phyloP scores from a whole-genome alignment of 805 yeast species.

The Pichia occidentalis region DNA sequence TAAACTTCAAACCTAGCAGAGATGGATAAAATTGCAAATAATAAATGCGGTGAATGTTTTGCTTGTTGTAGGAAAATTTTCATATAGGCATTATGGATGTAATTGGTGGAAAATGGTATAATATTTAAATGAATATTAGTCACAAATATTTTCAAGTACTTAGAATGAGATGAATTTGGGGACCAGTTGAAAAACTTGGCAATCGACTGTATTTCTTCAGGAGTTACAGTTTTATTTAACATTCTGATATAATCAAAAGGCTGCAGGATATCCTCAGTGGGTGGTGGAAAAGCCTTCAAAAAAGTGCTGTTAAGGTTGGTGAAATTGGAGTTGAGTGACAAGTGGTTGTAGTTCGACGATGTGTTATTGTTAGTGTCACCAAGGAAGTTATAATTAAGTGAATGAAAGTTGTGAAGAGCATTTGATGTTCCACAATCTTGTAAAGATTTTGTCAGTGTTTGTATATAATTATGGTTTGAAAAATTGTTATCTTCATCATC shows the following conservation, averaged over 20 bases:
- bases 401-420: not conserved
- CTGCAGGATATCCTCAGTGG: not conserved
- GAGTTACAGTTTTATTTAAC: slow-evolving; percentile 25
- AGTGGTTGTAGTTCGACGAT: too few relatives aligned
- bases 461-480: slow-evolving; percentile 22
- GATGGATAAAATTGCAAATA: slow-evolving; percentile 66
- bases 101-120: slow-evolving; percentile 32
- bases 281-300: slow-evolving; percentile 9
- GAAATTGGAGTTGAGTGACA: slow-evolving; percentile 2
- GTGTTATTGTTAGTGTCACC: not conserved
- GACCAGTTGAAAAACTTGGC: slow-evolving; percentile 30
- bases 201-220: slow-evolving; percentile 22
- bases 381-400: too few relatives aligned
- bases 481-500: slow-evolving; percentile 8
- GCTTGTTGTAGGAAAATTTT: slow-evolving; percentile 29
- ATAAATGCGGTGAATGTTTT: slow-evolving; percentile 49
- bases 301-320: not conserved
- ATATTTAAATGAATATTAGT: slow-evolving; percentile 31
- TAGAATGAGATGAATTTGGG: slow-evolving; percentile 27
- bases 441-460: slow-evolving; percentile 20
- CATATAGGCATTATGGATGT: slow-evolving; percentile 29
- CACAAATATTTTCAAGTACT: slow-evolving; percentile 29
- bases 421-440: slow-evolving; percentile 5
- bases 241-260: slow-evolving; percentile 25
- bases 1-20: slow-evolving; percentile 52